Evolutionary conservation across 768 basidiomycete species (phyloP), one percentile per base, ranked within the genome.

Genomic region (Collybia sordida): DNA sequence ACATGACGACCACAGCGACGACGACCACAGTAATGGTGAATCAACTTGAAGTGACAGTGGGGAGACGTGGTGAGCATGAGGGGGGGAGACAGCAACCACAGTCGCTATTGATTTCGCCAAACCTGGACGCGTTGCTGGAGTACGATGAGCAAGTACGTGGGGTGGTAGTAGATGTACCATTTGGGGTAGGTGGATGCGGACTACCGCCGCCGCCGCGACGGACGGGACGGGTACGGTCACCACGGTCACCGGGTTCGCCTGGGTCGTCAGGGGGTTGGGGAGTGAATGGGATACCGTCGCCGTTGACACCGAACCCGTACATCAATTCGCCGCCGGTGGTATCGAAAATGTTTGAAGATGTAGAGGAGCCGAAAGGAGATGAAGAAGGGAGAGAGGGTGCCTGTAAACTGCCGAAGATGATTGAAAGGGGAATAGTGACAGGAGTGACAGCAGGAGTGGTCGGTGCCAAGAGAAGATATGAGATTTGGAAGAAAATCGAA

Each of bases 91-190:
- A 40, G 25, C n/a, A 40, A 31, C 59, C 63, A 41, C 62, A 48
- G 36, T 64, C 72, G 0, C 61, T 83, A 40, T 65, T 73, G 9
- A 85, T 84, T 45, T 83, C 81, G 2, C 77, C 82, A 0, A 74
- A 85, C 55, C 74, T 83, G 40, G 78, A 84, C 52, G 83, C 82
- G 21, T 57, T 85, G 6, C 68, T 85, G 45, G 75, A 82, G 58
- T 77, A 82, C 52, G 83, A 83, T 43, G 78, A 82, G 44, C 72
- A 70, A 44, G 66, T 66, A n/a, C 73, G 79, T 47, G 60, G 60
- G 34, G 39, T 45, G 42, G 42, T 35, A 38, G 28, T 46, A 14
- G 45, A 40, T 31, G 40, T 56, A 21, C 45, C 48, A 28, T 43
- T 31, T 14, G 11, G 31, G n/a, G n/a, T n/a, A n/a, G n/a, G n/a